Evolutionary conservation across 106 monocot species (phyloP), one percentile per base, ranked within the genome.

Genomic region (Dioscorea dumetorum): DNA sequence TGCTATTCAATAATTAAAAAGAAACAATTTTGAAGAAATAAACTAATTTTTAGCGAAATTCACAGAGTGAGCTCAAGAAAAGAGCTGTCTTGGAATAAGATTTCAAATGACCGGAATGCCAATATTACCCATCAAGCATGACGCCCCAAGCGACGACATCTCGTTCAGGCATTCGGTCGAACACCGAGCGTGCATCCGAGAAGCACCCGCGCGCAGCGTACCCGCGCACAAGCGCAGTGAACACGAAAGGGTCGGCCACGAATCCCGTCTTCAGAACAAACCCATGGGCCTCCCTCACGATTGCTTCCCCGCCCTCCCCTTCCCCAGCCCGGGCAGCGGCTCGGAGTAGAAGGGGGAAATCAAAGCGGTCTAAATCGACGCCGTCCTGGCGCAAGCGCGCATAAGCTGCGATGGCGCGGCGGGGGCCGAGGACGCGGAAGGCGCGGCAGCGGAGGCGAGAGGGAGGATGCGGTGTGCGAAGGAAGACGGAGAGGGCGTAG

Each of bases 131-230:
- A 28, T 91, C 85, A 12, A 91, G 70, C 88, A 95, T 88, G 35
- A 91, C 84, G 41, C 76, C 74, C 91, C 94, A 95, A 12, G 88
- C 94, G 32, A 95, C 79, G 33, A 83, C n/a, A 35, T 91, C 94
- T 49, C 87, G 60, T 13, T 75, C 53, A 0, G 56, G 33, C 85
- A 94, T 94, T 51, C 70, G 33, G 58, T 95, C 94, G 70, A 95
- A 95, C 87, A 91, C 76, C 59, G 57, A 34, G 59, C 87, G 80
- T 2, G 91, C 94, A 50, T 83, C 81, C 8, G 22, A 67, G 5
- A 71, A 31, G 0, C 67, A 53, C 18, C 88, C 78, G 7, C 61
- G 23, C 11, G 63, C 61, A 0, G 80, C 68, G 50, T 91, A 85
- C 0, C 58, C 68, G 2, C 90, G 22, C 4, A 91, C 73, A 48